A percentile compares a stretch with the other conserved stretches of the same genome.
These are phyloP conservation scores for Cryptosporidium muris DNA, from an alignment of 169 alveolate species.

Conservation along the genomic window DNA sequence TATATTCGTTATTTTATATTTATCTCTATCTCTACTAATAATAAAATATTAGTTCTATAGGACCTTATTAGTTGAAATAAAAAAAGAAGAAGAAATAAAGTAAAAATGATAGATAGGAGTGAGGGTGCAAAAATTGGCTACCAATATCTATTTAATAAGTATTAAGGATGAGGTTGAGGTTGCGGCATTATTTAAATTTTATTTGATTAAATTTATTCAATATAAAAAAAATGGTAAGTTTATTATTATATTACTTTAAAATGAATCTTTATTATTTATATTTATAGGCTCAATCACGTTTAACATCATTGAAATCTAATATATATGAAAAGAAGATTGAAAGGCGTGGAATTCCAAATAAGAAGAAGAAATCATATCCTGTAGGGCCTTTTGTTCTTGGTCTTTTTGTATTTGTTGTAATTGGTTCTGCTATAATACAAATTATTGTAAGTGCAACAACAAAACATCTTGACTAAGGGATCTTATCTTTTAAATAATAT, in stretches of 20 bases:
- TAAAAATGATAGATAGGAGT: not conserved
- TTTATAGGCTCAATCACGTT: conserved; percentile 57
- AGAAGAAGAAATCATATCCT: conserved; percentile 73
- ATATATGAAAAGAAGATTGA: conserved; percentile 79
- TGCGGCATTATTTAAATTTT: not conserved
- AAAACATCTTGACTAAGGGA: conserved; percentile 16
- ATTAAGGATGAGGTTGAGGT: not conserved
- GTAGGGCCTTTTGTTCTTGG: conserved; percentile 84
- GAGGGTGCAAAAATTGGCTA: not conserved
- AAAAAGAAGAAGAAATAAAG: not conserved
- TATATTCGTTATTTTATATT: not conserved
- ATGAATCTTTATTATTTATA: not conserved
- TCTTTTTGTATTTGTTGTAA: conserved; percentile 82
- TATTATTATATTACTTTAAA: not conserved
- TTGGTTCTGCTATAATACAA: conserved; percentile 85
- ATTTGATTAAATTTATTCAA: not conserved
- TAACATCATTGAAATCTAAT: conserved; percentile 73
- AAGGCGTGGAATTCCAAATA: conserved; percentile 72
- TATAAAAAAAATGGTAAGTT: not conserved
- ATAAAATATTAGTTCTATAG: not conserved
- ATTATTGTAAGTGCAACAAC: conserved; percentile 79
- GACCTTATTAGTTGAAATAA: no score
- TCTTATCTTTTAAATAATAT: no score
- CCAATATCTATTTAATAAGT: not conserved
- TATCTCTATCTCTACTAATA: not conserved